Conservation (phyloP, 176 grass and related monocot species). For the Typha latifolia region DNA sequence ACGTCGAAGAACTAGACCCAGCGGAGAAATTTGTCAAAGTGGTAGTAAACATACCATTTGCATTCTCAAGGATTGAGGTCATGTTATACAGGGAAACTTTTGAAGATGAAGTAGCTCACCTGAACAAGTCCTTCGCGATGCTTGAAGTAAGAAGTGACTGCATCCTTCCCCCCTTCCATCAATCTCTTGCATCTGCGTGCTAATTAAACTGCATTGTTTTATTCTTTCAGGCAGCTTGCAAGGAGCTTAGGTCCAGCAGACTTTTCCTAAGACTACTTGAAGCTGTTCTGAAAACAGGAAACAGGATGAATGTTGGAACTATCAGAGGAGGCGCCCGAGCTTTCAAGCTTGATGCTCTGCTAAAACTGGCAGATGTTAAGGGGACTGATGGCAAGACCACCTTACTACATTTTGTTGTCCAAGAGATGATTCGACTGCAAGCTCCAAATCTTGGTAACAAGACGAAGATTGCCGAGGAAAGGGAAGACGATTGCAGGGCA, state of each 20-base stretch:
- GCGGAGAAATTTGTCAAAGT: slow-evolving; percentile 68
- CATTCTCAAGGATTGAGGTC: slow-evolving; percentile 62
- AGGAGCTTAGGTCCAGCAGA: slow-evolving; percentile 82
- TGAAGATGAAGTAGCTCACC: slow-evolving; percentile 67
- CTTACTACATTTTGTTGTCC: slow-evolving; percentile 89
- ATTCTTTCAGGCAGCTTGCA: slow-evolving; percentile 59
- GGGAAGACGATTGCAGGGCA: slow-evolving; percentile 18
- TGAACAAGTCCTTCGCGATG: slow-evolving; percentile 59
- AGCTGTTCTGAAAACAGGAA: slow-evolving; percentile 95
- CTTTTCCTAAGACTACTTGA: slow-evolving; percentile 95
- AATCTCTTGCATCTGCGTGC: background rate
- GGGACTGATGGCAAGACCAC: slow-evolving; percentile 84
- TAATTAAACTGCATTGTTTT: background rate
- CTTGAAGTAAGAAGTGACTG: slow-evolving; percentile 42
- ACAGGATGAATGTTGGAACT: slow-evolving; percentile 90
- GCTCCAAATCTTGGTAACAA: slow-evolving; percentile 6
- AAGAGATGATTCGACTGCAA: slow-evolving; percentile 65
- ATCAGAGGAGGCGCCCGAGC: slow-evolving; percentile 75
- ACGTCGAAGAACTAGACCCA: slow-evolving; percentile 39
- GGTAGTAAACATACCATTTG: slow-evolving; percentile 48
- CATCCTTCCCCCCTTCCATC: no score
- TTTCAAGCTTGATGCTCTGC: slow-evolving; percentile 91
- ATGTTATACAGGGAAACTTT: slow-evolving; percentile 90
- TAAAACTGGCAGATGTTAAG: slow-evolving; percentile 95
- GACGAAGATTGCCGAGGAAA: slow-evolving; percentile 1